Conservation (phyloP, 352 stramenopile genomes). For the Globisporangium camurandrum region DNA sequence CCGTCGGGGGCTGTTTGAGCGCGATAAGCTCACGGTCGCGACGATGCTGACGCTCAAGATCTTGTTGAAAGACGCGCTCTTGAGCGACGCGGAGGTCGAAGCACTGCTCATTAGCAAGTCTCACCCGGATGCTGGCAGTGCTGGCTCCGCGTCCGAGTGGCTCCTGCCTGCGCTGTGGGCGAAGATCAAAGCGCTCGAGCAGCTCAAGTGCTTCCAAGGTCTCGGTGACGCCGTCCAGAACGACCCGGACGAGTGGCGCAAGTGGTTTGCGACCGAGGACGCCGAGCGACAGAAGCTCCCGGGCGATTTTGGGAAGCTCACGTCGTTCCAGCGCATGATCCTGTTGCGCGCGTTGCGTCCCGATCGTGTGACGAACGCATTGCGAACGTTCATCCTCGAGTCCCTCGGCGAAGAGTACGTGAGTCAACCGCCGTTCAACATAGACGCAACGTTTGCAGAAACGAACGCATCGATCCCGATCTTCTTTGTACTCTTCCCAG, state of each 20-base stretch:
- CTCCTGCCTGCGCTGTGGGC: constrained; percentile 85
- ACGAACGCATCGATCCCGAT: constrained; percentile 90
- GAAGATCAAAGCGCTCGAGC: constrained; percentile 91
- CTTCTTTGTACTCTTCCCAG: constrained; percentile 94
- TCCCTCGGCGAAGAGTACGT: constrained; percentile 88
- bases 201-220: constrained; percentile 87
- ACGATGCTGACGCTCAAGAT: constrained; percentile 94
- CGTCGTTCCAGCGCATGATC: constrained; percentile 80
- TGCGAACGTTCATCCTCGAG: constrained; percentile 89
- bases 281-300: constrained; percentile 92
- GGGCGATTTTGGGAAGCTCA: constrained; percentile 86
- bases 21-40: constrained; percentile 93
- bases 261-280: constrained; percentile 95
- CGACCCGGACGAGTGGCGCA: constrained; percentile 94
- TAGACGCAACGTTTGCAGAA: constrained; percentile 88
- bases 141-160: constrained; percentile 92
- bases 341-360: constrained; percentile 90
- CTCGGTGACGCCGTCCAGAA: constrained; percentile 95
- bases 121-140: constrained; percentile 86
- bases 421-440: constrained; percentile 89
- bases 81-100: constrained; percentile 86
- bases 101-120: constrained; percentile 86
- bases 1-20: constrained; percentile 90
- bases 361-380: constrained; percentile 91
- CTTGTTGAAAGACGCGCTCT: constrained; percentile 81